Evolutionary conservation across 1,284 basidiomycete genomes (phyloP).

Genomic region (Abortiporus biennis): DNA sequence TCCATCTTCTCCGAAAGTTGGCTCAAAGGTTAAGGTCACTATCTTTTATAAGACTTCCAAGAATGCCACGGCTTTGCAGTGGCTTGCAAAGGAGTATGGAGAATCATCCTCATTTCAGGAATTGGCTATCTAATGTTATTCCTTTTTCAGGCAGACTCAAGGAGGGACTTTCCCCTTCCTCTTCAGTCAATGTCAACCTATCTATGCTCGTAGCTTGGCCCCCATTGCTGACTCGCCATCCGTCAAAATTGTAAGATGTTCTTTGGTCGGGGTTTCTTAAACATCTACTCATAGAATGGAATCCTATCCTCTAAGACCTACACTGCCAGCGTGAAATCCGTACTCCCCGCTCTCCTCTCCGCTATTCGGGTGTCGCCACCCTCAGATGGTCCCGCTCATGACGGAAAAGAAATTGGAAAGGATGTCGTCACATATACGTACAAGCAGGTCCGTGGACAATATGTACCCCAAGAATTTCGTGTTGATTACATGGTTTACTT

Average conservation of each 20-base stretch:
- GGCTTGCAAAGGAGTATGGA: constrained; percentile 79
- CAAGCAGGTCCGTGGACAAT: constrained; percentile 47
- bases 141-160: constrained; percentile 72
- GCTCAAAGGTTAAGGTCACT: constrained; percentile 46
- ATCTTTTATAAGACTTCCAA: constrained; percentile 74
- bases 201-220: constrained; percentile 76
- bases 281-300: background rate
- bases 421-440: constrained; percentile 65
- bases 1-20: constrained; percentile 31
- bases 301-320: constrained; percentile 53
- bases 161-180: constrained; percentile 84
- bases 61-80: constrained; percentile 85
- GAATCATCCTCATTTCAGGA: background rate
- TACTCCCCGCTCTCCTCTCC: constrained; percentile 81
- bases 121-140: background rate
- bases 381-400: constrained; percentile 57
- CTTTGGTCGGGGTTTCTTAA: background rate
- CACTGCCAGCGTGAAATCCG: constrained; percentile 66
- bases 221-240: constrained; percentile 80
- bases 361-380: constrained; percentile 77
- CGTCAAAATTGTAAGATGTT: constrained; percentile 57
- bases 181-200: constrained; percentile 94
- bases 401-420: constrained; percentile 63
- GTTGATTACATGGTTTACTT: background rate
- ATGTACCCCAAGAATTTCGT: background rate